Base-by-base conservation (phyloP, 2,329 filamentous ascomycete species). In the Juglanconis juglandina region DNA sequence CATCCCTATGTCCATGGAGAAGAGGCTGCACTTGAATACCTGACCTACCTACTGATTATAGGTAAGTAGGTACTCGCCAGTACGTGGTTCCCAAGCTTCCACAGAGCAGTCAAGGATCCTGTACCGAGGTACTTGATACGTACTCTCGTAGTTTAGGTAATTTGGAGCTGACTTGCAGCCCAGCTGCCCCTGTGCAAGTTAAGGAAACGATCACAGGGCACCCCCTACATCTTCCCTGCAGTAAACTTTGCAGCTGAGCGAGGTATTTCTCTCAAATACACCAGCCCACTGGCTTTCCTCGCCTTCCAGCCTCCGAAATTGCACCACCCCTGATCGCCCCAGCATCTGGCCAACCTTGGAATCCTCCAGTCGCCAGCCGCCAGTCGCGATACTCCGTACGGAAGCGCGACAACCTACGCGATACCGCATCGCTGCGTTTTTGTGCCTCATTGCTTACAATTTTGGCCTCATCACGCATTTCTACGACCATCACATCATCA, bases 371-470 rank as follows among this genome's bases (percentile, higher is more conserved):
- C 24, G 24, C 24, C 24, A 42, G 39, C n/a, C 39, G 39, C 44
- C 44, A n/a, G 56, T 54, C 59, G 59, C 59, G 50, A 61, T 42
- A 47, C 47, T 24, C 37, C 33, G 48, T 32, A 49, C 58, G 48
- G 37, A 54, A 53, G 57, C 60, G 60, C 56, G 60, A 62, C 56
- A 53, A 54, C 56, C 53, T 49, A 47, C 44, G 56, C 56, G 49
- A 58, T 41, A 50, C 24, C 41, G 48, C 48, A 44, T 49, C 30
- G 48, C 48, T 46, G 53, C 48, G 17, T 48, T 49, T 42, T 56
- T 47, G 39, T 52, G 60, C 56, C 57, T 54, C 47, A 48, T 56
- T 46, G 46, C 59, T 48, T 48, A 52, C 34, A 17, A 48, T 52
- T 55, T 56, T 54, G 42, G 49, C 35, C 34, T 56, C 52, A 17